A percentile compares a stretch with the other conserved stretches of the same genome.
phyloP scores from a whole-genome alignment of 768 basidiomycete species.

The Termitomyces bulborhizus region DNA sequence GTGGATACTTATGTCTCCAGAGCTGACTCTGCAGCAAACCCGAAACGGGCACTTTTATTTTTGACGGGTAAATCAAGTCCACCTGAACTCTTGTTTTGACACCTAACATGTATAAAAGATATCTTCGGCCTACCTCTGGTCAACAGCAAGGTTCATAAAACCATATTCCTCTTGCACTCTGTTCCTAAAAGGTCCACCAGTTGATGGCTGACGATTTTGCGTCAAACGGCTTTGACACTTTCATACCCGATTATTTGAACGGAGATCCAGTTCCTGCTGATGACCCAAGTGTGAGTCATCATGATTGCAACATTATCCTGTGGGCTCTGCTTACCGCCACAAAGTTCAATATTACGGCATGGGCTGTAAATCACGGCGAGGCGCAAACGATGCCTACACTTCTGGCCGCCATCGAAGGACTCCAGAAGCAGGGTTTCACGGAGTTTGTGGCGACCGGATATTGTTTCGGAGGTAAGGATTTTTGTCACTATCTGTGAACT shows the following conservation, averaged over 20 bases:
- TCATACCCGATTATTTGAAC: conserved; percentile 15
- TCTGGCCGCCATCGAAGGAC: conserved; percentile 24
- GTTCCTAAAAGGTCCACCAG: not conserved
- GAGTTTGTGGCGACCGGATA: conserved; percentile 29
- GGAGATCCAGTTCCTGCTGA: conserved; percentile 13
- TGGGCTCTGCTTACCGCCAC: no score
- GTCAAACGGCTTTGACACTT: conserved; percentile 15
- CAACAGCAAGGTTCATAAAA: conserved; percentile 10
- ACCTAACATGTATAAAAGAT: conserved; percentile 5
- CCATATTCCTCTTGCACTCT: not conserved
- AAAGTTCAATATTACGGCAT: conserved; percentile 19
- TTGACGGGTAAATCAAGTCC: conserved; percentile 7
- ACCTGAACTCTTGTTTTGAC: not conserved
- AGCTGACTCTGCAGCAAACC: conserved; percentile 6
- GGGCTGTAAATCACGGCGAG: conserved; percentile 25
- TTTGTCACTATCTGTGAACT: no score
- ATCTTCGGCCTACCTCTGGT: conserved; percentile 14
- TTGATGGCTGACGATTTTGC: conserved; percentile 17
- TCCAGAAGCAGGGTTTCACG: conserved; percentile 29
- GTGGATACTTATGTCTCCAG: conserved; percentile 11
- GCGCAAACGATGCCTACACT: conserved; percentile 24
- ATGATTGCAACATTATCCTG: not conserved
- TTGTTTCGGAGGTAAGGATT: conserved; percentile 24
- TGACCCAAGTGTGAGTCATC: conserved; percentile 8
- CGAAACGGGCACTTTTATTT: conserved; percentile 8